Percentiles rank a stretch among this genome's conserved stretches.
phyloP scores from a whole-genome alignment of 208 protist species.

The Wallacemonas rigidus region DNA sequence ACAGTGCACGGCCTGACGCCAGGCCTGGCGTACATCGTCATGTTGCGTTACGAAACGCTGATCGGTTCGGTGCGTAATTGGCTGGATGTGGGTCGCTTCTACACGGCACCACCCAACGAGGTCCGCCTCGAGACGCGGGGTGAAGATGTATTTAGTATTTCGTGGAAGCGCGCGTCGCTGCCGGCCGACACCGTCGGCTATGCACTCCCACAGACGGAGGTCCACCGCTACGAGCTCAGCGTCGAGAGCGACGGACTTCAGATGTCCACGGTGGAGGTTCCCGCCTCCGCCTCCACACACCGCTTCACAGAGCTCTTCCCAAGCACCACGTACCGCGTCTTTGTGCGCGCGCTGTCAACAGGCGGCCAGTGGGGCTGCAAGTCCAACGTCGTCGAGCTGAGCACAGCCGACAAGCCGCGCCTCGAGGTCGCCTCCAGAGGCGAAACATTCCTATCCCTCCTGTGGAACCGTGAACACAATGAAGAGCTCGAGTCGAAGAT shows the following conservation, averaged over 20 bases:
- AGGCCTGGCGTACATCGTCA: slow-evolving; percentile 79
- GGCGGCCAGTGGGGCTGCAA: slow-evolving; percentile 75
- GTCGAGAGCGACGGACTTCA: slow-evolving; percentile 40
- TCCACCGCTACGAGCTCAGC: slow-evolving; percentile 56
- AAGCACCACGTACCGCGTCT: slow-evolving; percentile 69
- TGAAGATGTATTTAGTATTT: slow-evolving; percentile 79
- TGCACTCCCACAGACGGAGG: slow-evolving; percentile 31
- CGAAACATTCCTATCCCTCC: slow-evolving; percentile 83
- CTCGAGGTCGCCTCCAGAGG: slow-evolving; percentile 56
- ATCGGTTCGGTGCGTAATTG: slow-evolving; percentile 79
- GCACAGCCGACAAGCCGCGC: slow-evolving; percentile 58
- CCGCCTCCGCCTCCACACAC: slow-evolving; percentile 30
- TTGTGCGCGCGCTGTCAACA: slow-evolving; percentile 63
- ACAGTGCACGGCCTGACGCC: slow-evolving; percentile 69
- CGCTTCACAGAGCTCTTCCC: slow-evolving; percentile 65
- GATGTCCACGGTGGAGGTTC: slow-evolving; percentile 20
- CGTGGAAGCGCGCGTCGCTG: slow-evolving; percentile 49
- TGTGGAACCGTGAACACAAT: slow-evolving; percentile 53
- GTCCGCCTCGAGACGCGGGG: slow-evolving; percentile 60
- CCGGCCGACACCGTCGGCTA: slow-evolving; percentile 47
- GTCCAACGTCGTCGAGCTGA: slow-evolving; percentile 59
- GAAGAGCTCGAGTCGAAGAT: slow-evolving; percentile 67
- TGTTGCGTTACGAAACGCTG: slow-evolving; percentile 83
- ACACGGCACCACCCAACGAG: slow-evolving; percentile 67
- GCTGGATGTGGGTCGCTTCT: slow-evolving; percentile 77